A percentile compares a stretch with the other conserved stretches of the same genome.
These are phyloP conservation scores for Pichia sp. DNA, from an alignment of 1,139 yeast species.

Conservation along the genomic window DNA sequence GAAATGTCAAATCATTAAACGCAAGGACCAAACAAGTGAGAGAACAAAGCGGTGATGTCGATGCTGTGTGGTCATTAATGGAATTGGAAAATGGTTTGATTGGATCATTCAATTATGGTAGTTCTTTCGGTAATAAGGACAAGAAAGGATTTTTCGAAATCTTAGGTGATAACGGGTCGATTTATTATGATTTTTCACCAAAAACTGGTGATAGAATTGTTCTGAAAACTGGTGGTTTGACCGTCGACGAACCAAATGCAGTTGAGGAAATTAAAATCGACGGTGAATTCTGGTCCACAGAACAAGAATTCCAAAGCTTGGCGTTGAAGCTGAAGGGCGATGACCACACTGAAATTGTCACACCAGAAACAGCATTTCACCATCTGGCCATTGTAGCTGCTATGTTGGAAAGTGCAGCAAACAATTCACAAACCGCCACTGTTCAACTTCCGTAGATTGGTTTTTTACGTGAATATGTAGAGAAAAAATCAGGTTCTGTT, in stretches of 20 bases:
- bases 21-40: conserved; percentile 73
- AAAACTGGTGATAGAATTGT: conserved; percentile 39
- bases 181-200: conserved; percentile 56
- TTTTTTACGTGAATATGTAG: too few species aligned
- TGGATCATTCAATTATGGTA: conserved; percentile 87
- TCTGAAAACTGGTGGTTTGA: conserved; percentile 31
- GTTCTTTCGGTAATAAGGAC: conserved; percentile 81
- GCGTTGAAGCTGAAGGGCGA: conserved; percentile 48
- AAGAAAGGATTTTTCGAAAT: conserved; percentile 60
- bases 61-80: conserved; percentile 64
- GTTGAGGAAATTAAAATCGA: conserved; percentile 36
- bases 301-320: conserved; percentile 65
- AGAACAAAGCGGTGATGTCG: conserved; percentile 71
- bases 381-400: conserved; percentile 88
- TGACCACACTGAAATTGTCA: conserved; percentile 38
- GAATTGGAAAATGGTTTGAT: conserved; percentile 49
- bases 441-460: too few species aligned
- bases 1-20: conserved; percentile 58
- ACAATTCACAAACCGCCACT: conserved; percentile 44
- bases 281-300: conserved; percentile 51
- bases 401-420: conserved; percentile 55
- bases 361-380: conserved; percentile 75
- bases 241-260: conserved; percentile 40
- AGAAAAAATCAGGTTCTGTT: too few species aligned
- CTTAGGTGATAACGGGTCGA: conserved; percentile 71